Evolutionary conservation across 805 yeast species (phyloP).

Genomic region (Kregervanrija delftensis): DNA sequence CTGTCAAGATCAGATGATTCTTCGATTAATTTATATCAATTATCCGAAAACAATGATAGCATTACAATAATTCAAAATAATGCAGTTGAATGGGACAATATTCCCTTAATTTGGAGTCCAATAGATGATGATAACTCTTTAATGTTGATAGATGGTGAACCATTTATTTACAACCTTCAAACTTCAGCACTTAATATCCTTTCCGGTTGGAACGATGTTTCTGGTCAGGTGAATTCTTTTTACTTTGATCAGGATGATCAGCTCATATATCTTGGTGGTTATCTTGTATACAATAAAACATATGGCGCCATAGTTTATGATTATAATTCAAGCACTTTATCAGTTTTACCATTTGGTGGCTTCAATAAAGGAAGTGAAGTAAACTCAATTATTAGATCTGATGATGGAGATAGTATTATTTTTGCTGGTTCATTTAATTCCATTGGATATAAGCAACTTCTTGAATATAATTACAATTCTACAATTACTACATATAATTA

Average conservation of each 20-base stretch:
- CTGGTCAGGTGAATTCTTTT: conserved; percentile 38
- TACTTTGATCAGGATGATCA: conserved; percentile 40
- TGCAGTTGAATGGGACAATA: neutral
- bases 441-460: conserved; percentile 45
- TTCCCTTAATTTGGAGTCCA: conserved; percentile 8
- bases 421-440: conserved; percentile 76
- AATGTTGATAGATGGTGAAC: conserved; percentile 20
- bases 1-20: conserved; percentile 10
- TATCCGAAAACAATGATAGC: conserved; percentile 13
- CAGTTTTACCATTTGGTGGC: conserved; percentile 64
- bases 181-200: conserved; percentile 3
- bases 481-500: conserved; percentile 6
- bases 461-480: conserved; percentile 25
- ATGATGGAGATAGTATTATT: conserved; percentile 41
- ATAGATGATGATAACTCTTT: conserved; percentile 4
- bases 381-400: conserved; percentile 51
- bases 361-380: conserved; percentile 56
- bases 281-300: conserved; percentile 43
- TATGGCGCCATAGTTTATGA: conserved; percentile 64
- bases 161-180: conserved; percentile 14
- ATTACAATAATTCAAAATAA: too few species aligned
- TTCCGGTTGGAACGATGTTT: conserved; percentile 21
- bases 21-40: conserved; percentile 13
- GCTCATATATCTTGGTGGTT: conserved; percentile 75
- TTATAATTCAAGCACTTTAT: conserved; percentile 32